Evolutionary conservation across 1,284 basidiomycete species (phyloP), one percentile per base, ranked within the genome.

Genomic region (Fomitopsis betulina): DNA sequence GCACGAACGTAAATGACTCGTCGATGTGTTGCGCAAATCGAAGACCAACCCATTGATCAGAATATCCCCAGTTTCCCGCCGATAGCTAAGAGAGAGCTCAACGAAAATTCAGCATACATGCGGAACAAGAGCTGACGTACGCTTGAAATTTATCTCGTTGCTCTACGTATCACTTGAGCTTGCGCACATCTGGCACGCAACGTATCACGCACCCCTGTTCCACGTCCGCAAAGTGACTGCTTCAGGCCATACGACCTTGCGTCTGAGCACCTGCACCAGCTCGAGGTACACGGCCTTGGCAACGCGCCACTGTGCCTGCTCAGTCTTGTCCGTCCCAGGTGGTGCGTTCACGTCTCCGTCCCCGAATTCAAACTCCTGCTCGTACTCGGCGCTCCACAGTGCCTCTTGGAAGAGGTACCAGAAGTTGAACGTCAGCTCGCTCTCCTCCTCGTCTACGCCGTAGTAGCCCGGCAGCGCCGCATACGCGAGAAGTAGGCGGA

Each of bases 331-430:
- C 17, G 64, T 38, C 13, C 42, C 65, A 19, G 58, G 60, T 32
- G 65, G 61, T 3, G 62, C 63, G 7, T 63, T 65, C 12, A 69
- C 65, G 5, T 70, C 71, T 9, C 72, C 68, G 19, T 76, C 77
- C 5, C 72, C 77, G 5, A 76, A 76, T 23, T 74, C 76, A 2
- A 76, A 73, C 56, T 85, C 82, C 57, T 72, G 69, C 33, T 76
- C 74, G 17, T 80, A 84, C 61, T 92, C 87, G 10, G 83, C 82
- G 53, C 80, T 85, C 87, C 92, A 93, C 35, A 96, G 73, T 1
- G 91, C 84, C 70, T 96, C 94, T 71, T 96, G 94, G 59, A 95
- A 83, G 27, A 92, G 76, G 61, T 93, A 94, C 87, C 94, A 96
- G 65, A 94, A 94, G 0, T 84, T 84, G 2, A 95, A 79, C 1